phyloP scores from a whole-genome alignment of 768 basidiomycete species.

The Xanthoconium stramineum region DNA sequence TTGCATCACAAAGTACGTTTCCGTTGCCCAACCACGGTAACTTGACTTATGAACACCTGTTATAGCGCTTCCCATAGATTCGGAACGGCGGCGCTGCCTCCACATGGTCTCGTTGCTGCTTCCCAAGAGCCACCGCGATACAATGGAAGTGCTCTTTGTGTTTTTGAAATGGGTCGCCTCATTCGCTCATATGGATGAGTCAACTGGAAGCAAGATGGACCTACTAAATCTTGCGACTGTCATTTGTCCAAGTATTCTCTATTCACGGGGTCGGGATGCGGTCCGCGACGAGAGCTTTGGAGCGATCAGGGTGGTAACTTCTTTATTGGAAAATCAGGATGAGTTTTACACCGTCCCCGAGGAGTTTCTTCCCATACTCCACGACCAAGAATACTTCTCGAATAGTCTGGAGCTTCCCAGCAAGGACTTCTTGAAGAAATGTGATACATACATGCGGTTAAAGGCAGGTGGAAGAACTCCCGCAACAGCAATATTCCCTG shows the following conservation, averaged over 20 bases:
- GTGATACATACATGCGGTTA: conserved; percentile 82
- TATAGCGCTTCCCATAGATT: conserved; percentile 66
- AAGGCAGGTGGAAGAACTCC: conserved; percentile 55
- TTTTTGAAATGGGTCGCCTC: conserved; percentile 99
- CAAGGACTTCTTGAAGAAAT: conserved; percentile 95
- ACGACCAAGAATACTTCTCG: conserved; percentile 89
- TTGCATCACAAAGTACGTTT: conserved; percentile 81
- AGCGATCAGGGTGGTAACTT: conserved; percentile 81
- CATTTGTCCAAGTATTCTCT: conserved; percentile 97
- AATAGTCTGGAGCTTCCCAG: conserved; percentile 85
- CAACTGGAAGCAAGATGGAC: conserved; percentile 99
- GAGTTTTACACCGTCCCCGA: conserved; percentile 92
- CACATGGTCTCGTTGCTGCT: conserved; percentile 84
- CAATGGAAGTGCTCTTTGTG: conserved; percentile 95
- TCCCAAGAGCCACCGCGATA: conserved; percentile 93
- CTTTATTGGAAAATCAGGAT: conserved; percentile 89
- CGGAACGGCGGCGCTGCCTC: conserved; percentile 77
- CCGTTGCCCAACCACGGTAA: not conserved
- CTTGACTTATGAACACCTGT: conserved; percentile 10
- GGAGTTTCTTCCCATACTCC: conserved; percentile 82
- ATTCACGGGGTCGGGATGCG: conserved; percentile 80
- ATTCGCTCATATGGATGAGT: conserved; percentile 96
- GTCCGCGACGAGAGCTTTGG: conserved; percentile 91
- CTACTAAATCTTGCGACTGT: conserved; percentile 93
- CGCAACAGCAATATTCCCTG: conserved; percentile 29